Evolutionary conservation across 805 yeast species (phyloP).

Genomic region (Wickerhamomyces rabaulensis): DNA sequence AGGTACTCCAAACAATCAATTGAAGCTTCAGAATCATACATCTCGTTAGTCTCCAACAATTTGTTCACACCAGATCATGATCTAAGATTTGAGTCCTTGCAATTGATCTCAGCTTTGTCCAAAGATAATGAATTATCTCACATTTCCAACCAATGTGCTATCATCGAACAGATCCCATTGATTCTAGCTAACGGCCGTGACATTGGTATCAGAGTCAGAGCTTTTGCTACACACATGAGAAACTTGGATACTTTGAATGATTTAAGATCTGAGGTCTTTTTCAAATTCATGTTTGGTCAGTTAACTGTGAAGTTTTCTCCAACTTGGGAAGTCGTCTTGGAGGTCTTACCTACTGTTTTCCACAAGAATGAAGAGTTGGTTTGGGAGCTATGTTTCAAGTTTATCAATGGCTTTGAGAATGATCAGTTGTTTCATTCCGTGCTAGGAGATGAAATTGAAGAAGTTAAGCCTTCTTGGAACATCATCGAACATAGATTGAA

Average conservation of each 20-base stretch:
- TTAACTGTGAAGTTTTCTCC: constrained; percentile 77
- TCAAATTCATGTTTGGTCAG: constrained; percentile 60
- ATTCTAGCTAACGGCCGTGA: constrained; percentile 70
- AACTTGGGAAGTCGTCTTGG: constrained; percentile 72
- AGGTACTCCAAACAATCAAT: constrained; percentile 1
- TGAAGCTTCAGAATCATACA: constrained; percentile 9
- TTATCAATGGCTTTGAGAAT: constrained; percentile 19
- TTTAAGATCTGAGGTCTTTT: constrained; percentile 29
- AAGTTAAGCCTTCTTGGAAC: constrained; percentile 10
- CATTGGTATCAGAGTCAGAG: constrained; percentile 62
- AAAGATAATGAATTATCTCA: constrained; percentile 30
- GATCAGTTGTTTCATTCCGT: constrained; percentile 7
- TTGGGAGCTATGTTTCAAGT: constrained; percentile 49
- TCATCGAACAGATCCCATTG: constrained; percentile 70
- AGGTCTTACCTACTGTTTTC: constrained; percentile 45
- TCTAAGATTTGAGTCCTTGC: constrained; percentile 46
- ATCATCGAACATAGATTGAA: constrained; percentile 17
- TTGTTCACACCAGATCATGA: constrained; percentile 45
- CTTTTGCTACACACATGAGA: constrained; percentile 41
- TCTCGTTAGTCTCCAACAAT: constrained; percentile 29
- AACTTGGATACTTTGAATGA: constrained; percentile 20
- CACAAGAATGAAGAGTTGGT: constrained; percentile 37
- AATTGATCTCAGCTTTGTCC: constrained; percentile 33
- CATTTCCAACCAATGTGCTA: constrained; percentile 43
- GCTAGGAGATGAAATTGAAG: constrained; percentile 10